A percentile compares a stretch with the other conserved stretches of the same genome.
These are phyloP conservation scores for Lippia alba DNA, from an alignment of 305 asterid species.

Conservation along the genomic window DNA sequence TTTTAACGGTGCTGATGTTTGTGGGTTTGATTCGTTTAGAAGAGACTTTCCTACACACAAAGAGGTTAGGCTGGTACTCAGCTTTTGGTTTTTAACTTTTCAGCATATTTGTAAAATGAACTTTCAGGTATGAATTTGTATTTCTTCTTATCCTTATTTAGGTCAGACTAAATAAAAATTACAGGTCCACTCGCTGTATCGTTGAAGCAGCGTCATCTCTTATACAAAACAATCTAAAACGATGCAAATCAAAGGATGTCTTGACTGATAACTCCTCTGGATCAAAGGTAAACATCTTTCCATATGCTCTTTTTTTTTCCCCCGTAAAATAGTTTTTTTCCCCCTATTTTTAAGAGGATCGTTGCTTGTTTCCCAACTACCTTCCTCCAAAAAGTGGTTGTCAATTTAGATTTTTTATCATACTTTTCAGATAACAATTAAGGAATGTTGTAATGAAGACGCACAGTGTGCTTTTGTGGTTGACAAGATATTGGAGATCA, in stretches of 20 bases:
- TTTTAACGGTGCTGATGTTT: conserved; percentile 92
- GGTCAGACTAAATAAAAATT: conserved; percentile 88
- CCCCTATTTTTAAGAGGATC: no score
- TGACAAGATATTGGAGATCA: conserved; percentile 85
- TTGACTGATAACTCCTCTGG: conserved; percentile 86
- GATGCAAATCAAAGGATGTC: conserved; percentile 77
- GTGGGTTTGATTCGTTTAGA: conserved; percentile 93
- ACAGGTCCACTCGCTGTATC: conserved; percentile 92
- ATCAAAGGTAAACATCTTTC: conserved; percentile 67
- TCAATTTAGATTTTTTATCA: conserved; percentile 31
- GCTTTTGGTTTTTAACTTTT: conserved; percentile 24
- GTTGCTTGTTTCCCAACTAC: no score
- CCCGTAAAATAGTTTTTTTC: background rate
- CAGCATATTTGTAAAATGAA: conserved; percentile 26
- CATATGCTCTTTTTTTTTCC: conserved; percentile 17
- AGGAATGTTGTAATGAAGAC: conserved; percentile 92
- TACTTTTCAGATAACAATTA: conserved; percentile 70
- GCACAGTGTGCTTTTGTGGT: conserved; percentile 94
- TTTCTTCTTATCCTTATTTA: conserved; percentile 45
- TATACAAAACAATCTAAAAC: conserved; percentile 71
- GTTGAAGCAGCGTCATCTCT: conserved; percentile 94
- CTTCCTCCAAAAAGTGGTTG: background rate
- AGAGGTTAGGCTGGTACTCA: conserved; percentile 68
- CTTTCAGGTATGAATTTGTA: conserved; percentile 15
- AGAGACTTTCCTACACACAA: conserved; percentile 82